These are phyloP conservation scores for Flueggea neowawraea DNA, from an alignment of 441 rosid genomes.

Conservation along the genomic window DNA sequence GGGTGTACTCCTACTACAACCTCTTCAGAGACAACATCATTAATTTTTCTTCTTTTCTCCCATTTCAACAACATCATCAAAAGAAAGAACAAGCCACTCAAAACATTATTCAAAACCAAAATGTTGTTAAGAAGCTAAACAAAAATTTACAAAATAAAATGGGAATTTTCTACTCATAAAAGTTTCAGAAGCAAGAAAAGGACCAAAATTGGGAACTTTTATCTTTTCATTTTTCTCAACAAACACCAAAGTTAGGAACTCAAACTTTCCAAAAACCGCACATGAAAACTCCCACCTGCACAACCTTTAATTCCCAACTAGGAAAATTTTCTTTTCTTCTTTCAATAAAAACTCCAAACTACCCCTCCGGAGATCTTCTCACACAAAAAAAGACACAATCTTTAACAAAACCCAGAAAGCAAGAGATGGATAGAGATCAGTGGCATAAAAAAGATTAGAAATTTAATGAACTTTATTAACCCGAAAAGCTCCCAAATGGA, in stretches of 20 bases:
- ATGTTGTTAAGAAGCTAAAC: constrained; percentile 9
- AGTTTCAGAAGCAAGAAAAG: constrained; percentile 6
- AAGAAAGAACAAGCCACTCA: neutral
- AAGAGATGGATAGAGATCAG: too few relatives aligned
- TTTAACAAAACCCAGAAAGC: neutral
- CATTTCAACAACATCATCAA: constrained; percentile 3
- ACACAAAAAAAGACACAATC: neutral
- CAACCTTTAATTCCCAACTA: neutral
- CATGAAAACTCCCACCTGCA: neutral
- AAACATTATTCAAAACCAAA: constrained; percentile 2
- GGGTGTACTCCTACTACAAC: constrained; percentile 9
- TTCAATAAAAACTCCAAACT: neutral
- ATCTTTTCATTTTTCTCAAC: neutral
- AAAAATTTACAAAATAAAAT: neutral
- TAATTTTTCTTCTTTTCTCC: constrained; percentile 13
- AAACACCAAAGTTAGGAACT: constrained; percentile 13
- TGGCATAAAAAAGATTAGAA: neutral
- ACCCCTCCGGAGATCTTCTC: constrained; percentile 7
- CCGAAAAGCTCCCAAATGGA: constrained; percentile 1
- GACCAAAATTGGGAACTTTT: constrained; percentile 14
- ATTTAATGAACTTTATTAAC: constrained; percentile 14
- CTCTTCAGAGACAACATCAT: constrained; percentile 29
- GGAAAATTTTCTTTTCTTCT: neutral
- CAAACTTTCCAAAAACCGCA: neutral
- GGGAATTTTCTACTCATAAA: neutral